Evolutionary conservation across 2,329 filamentous ascomycete genomes (phyloP).

Genomic region (Penicillium vulpinum): DNA sequence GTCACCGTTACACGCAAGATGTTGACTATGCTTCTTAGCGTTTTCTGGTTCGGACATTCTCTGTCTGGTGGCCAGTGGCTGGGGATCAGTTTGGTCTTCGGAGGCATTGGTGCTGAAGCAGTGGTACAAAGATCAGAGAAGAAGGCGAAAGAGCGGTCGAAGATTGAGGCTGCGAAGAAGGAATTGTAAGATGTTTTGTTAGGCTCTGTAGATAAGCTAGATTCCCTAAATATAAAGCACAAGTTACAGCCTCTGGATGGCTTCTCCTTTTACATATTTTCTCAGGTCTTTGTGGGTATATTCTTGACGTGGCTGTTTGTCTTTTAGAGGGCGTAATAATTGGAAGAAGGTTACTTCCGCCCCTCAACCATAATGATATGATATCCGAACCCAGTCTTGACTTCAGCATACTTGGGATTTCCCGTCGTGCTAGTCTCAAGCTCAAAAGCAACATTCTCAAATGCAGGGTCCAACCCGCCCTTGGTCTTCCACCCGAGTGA

Average conservation of each 20-base stretch:
- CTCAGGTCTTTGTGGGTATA: not conserved
- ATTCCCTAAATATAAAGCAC: not conserved
- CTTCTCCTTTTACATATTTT: slow-evolving; percentile 6
- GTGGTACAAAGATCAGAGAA: slow-evolving; percentile 80
- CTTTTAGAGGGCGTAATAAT: not conserved
- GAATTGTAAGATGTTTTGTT: slow-evolving; percentile 19
- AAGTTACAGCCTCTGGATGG: not conserved
- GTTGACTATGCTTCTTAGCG: slow-evolving; percentile 97
- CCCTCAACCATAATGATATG: slow-evolving; percentile 69
- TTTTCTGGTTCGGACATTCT: slow-evolving; percentile 89
- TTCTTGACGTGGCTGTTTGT: not conserved
- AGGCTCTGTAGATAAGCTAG: not conserved
- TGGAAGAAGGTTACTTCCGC: slow-evolving; percentile 49
- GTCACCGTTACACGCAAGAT: slow-evolving; percentile 98
- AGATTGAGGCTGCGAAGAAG: slow-evolving; percentile 43
- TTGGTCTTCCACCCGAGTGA: slow-evolving; percentile 64
- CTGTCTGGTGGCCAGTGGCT: slow-evolving; percentile 89
- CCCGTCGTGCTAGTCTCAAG: slow-evolving; percentile 61
- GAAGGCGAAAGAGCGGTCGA: slow-evolving; percentile 70
- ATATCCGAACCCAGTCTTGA: slow-evolving; percentile 66
- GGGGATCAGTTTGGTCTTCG: slow-evolving; percentile 89
- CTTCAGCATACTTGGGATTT: slow-evolving; percentile 62
- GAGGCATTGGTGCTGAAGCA: slow-evolving; percentile 89
- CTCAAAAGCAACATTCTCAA: slow-evolving; percentile 64
- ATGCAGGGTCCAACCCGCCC: slow-evolving; percentile 57